These are phyloP conservation scores for Cercospora beticola DNA, from an alignment of 2,329 filamentous ascomycete species.

Conservation along the genomic window DNA sequence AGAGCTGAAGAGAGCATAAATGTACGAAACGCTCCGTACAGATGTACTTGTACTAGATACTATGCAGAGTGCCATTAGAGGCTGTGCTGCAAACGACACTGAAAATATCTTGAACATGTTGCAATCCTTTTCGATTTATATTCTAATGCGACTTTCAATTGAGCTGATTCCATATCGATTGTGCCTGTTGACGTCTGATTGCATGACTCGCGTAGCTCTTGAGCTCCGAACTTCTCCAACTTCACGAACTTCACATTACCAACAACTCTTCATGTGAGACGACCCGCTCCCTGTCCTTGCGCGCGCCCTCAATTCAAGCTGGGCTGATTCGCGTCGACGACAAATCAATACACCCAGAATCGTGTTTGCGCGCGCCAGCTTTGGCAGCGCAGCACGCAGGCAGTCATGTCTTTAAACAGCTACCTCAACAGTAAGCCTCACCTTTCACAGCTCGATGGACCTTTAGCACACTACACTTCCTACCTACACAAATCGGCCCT, in stretches of 20 bases:
- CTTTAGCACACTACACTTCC: not conserved
- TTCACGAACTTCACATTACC: not conserved
- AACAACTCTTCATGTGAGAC: not conserved
- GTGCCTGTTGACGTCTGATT: not conserved
- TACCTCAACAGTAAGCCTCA: constrained; percentile 28
- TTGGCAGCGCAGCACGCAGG: not conserved
- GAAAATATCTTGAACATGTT: not conserved
- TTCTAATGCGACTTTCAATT: not conserved
- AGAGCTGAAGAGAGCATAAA: not conserved
- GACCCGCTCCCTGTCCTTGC: not conserved
- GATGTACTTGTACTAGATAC: constrained; percentile 2
- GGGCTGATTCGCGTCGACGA: not conserved
- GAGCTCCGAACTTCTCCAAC: not conserved
- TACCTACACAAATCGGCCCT: not conserved
- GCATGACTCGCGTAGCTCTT: not conserved
- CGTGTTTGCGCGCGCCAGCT: not conserved
- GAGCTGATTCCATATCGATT: not conserved
- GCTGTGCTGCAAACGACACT: not conserved
- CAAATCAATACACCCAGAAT: not conserved
- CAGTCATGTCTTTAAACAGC: constrained; percentile 25
- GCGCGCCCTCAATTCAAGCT: constrained; percentile 2
- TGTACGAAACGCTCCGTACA: not conserved
- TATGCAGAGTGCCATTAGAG: not conserved
- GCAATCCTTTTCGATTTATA: not conserved
- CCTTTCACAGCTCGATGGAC: not conserved